phyloP scores from a whole-genome alignment of 768 basidiomycete species.

The Tylopilus subfusipes region DNA sequence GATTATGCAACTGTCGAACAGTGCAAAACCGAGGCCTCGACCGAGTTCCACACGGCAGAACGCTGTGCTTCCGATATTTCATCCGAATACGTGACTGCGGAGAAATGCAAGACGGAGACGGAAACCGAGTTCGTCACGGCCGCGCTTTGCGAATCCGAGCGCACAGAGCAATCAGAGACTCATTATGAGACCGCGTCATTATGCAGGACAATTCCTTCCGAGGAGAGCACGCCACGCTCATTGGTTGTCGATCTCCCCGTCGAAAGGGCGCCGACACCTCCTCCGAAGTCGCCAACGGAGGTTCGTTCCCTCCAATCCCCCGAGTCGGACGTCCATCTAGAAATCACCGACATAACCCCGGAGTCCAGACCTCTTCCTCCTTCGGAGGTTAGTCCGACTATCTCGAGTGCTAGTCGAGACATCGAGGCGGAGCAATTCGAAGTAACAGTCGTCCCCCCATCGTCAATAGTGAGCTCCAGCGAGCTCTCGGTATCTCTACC shows the following conservation, averaged over 20 bases:
- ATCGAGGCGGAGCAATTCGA: conserved; percentile 21
- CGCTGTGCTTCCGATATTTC: conserved; percentile 39
- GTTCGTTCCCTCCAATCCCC: conserved; percentile 27
- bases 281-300: conserved; percentile 27
- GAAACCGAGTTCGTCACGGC: conserved; percentile 48
- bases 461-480: conserved; percentile 19
- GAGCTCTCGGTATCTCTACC: conserved; percentile 26
- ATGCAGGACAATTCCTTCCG: conserved; percentile 37
- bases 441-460: conserved; percentile 3
- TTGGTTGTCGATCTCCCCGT: conserved; percentile 33
- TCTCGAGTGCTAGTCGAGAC: conserved; percentile 19
- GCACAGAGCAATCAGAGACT: conserved; percentile 40
- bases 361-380: conserved; percentile 40
- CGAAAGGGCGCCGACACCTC: conserved; percentile 22
- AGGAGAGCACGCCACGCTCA: conserved; percentile 33
- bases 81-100: conserved; percentile 51
- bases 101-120: conserved; percentile 36
- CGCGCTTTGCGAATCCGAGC: conserved; percentile 36
- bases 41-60: conserved; percentile 49
- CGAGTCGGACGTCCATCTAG: conserved; percentile 20
- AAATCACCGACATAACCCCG: conserved; percentile 20
- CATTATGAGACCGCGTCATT: conserved; percentile 47
- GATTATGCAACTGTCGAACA: conserved; percentile 42
- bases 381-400: conserved; percentile 30
- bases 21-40: conserved; percentile 41